phyloP scores from a whole-genome alignment of 2,329 filamentous ascomycete species.

The Botryotinia calthae region DNA sequence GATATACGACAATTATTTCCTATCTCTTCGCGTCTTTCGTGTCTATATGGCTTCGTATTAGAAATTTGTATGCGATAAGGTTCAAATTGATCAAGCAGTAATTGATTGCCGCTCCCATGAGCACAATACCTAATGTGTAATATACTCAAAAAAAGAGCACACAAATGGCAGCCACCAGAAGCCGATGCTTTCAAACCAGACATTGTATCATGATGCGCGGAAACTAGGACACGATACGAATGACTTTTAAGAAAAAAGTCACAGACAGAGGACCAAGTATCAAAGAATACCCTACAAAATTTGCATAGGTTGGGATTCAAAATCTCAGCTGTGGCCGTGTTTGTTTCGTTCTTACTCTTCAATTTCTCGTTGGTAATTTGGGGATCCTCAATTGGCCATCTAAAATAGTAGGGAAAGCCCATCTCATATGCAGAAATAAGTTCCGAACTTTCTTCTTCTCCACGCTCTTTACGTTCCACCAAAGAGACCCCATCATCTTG shows the following conservation, averaged over 20 bases:
- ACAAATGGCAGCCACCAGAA: neutral
- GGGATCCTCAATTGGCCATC: neutral
- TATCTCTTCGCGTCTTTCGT: no score
- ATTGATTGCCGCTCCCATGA: rapidly evolving
- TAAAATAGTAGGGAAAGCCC: no score
- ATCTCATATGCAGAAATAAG: no score
- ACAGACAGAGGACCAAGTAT: neutral
- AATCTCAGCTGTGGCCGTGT: neutral
- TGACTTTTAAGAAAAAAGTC: rapidly evolving
- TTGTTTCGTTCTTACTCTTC: neutral
- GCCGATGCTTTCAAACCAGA: neutral
- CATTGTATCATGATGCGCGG: neutral
- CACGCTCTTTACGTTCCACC: neutral
- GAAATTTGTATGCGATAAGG: no score
- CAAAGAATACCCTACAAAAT: neutral
- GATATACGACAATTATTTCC: no score
- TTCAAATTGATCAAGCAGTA: neutral
- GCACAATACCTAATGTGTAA: neutral
- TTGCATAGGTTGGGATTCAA: neutral
- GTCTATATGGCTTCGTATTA: no score
- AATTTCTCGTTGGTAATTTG: rapidly evolving
- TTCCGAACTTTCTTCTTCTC: no score
- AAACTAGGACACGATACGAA: rapidly evolving
- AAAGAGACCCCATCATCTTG: rapidly evolving
- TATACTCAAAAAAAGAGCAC: neutral